phyloP scores from a whole-genome alignment of 352 stramenopile genomes.

The Peronosclerospora sorghi region DNA sequence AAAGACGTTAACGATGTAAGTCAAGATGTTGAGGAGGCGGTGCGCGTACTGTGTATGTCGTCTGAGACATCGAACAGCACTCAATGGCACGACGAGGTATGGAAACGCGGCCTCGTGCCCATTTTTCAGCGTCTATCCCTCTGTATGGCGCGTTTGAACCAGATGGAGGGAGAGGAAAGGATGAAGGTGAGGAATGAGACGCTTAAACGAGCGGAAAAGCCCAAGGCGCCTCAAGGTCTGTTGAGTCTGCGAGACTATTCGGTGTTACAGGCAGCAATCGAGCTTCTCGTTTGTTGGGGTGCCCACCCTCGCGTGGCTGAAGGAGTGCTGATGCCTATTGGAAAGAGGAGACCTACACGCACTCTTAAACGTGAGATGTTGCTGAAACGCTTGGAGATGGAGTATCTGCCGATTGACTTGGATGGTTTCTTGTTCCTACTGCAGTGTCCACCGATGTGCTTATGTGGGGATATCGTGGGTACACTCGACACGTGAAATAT shows the following conservation, averaged over 20 bases:
- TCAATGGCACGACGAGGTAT: slow-evolving; percentile 18
- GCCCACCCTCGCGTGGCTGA: slow-evolving; percentile 37
- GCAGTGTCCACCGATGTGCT: slow-evolving; percentile 49
- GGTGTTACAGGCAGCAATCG: slow-evolving; percentile 62
- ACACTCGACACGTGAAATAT: slow-evolving; percentile 6
- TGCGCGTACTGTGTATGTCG: slow-evolving; percentile 22
- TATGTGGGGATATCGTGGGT: slow-evolving; percentile 24
- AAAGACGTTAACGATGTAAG: slow-evolving; percentile 5
- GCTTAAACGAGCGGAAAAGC: slow-evolving; percentile 10
- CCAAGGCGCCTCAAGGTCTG: slow-evolving; percentile 45
- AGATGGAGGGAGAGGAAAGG: slow-evolving; percentile 20
- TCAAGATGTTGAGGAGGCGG: slow-evolving; percentile 16
- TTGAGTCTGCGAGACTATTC: slow-evolving; percentile 81
- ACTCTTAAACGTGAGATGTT: slow-evolving; percentile 57
- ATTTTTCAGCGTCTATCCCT: slow-evolving; percentile 28
- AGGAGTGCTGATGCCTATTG: slow-evolving; percentile 44
- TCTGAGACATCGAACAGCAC: slow-evolving; percentile 1
- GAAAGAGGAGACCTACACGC: slow-evolving; percentile 58
- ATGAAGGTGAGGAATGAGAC: slow-evolving; percentile 2
- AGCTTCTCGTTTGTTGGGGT: slow-evolving; percentile 67
- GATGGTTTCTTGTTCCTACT: slow-evolving; percentile 6
- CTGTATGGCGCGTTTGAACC: slow-evolving; percentile 38
- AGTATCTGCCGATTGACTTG: neutral
- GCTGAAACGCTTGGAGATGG: neutral
- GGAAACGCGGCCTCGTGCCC: slow-evolving; percentile 27